Evolutionary conservation across 768 basidiomycete species (phyloP).

Genomic region (Suillus spraguei): DNA sequence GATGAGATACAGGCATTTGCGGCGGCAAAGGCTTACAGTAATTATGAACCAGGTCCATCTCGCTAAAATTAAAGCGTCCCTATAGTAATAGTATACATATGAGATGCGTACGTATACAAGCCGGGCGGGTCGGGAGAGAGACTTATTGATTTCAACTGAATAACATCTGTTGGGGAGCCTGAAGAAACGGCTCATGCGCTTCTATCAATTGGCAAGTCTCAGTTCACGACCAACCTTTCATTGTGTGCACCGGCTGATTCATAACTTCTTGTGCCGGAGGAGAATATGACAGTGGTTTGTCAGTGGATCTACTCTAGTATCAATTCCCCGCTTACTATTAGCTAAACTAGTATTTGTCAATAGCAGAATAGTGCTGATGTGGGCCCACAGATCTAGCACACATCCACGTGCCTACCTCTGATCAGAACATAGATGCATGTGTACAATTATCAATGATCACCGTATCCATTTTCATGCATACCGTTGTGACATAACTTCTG

Average conservation of each 20-base stretch:
- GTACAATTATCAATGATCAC: no score
- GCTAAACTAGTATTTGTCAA: conserved; percentile 1
- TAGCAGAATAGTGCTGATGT: no score
- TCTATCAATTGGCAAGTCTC: conserved; percentile 32
- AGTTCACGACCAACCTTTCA: conserved; percentile 67
- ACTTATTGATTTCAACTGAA: conserved; percentile 71
- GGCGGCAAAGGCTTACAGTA: conserved; percentile 73
- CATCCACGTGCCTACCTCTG: not conserved
- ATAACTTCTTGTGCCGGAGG: conserved; percentile 31
- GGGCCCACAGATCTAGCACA: no score
- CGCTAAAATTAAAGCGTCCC: conserved; percentile 69
- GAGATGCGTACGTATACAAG: no score
- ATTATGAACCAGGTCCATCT: conserved; percentile 43
- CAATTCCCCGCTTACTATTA: not conserved
- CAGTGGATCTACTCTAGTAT: not conserved
- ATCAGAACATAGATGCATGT: no score
- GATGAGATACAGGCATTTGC: no score
- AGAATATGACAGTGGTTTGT: conserved; percentile 6
- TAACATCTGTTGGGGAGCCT: conserved; percentile 48
- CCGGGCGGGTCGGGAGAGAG: conserved; percentile 89
- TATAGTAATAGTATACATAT: no score
- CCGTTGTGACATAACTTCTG: not conserved
- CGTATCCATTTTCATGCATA: not conserved
- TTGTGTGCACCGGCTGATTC: conserved; percentile 34
- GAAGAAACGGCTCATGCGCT: conserved; percentile 10